Conservation (phyloP, 2,329 filamentous ascomycete species). For the Phaeosphaeria sp. region DNA sequence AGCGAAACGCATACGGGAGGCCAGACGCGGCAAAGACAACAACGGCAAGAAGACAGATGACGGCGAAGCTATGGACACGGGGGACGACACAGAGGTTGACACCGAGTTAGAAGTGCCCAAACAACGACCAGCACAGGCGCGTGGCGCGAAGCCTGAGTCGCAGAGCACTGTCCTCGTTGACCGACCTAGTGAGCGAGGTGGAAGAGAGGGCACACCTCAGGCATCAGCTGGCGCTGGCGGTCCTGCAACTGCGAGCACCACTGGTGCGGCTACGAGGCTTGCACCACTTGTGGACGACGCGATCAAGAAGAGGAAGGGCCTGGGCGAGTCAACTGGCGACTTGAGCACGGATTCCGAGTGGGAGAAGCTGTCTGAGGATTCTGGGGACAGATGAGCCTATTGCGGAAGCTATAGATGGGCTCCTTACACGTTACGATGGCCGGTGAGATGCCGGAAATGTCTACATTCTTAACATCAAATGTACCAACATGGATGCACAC, state of each 20-base stretch:
- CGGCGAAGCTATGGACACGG: slow-evolving; percentile 51
- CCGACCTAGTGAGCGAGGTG: slow-evolving; percentile 22
- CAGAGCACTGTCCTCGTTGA: slow-evolving; percentile 47
- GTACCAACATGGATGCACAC: slow-evolving; percentile 11
- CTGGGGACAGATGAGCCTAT: slow-evolving; percentile 39
- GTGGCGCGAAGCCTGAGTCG: slow-evolving; percentile 28
- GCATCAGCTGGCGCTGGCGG: slow-evolving; percentile 15
- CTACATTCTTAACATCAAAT: neutral
- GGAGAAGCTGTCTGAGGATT: slow-evolving; percentile 80
- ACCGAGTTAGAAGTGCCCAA: slow-evolving; percentile 43
- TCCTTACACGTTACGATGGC: slow-evolving; percentile 3
- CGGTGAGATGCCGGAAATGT: neutral
- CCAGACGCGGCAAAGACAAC: slow-evolving; percentile 54
- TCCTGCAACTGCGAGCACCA: slow-evolving; percentile 31
- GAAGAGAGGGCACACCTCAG: slow-evolving; percentile 26
- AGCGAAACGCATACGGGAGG: slow-evolving; percentile 53
- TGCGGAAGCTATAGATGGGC: slow-evolving; percentile 5
- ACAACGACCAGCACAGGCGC: slow-evolving; percentile 24
- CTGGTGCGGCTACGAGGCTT: slow-evolving; percentile 37
- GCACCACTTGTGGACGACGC: slow-evolving; percentile 43
- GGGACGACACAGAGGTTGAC: slow-evolving; percentile 55
- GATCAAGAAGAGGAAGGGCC: slow-evolving; percentile 53
- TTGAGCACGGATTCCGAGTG: slow-evolving; percentile 92
- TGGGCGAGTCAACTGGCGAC: slow-evolving; percentile 59
- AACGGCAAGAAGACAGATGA: slow-evolving; percentile 28